Percentiles rank a stretch among this genome's conserved stretches.
Conservation (phyloP, 2,329 filamentous ascomycete species). For the Sporothrix luriei region DNA sequence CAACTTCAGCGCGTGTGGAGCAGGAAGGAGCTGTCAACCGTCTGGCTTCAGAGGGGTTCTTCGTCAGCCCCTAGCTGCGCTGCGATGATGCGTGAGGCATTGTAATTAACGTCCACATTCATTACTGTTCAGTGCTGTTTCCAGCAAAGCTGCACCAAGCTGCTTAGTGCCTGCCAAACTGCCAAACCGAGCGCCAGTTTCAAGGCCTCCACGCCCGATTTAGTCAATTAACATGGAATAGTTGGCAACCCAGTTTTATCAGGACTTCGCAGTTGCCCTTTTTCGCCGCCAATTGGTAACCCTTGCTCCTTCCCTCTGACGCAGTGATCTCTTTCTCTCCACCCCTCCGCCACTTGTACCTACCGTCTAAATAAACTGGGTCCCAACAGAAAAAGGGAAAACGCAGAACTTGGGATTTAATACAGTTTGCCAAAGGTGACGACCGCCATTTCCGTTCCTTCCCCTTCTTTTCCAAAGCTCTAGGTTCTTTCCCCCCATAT, state of each 20-base stretch:
- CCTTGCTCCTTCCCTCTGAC: not conserved
- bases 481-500: not conserved
- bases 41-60: conserved; percentile 10
- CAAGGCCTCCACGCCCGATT: no score
- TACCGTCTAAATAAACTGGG: conserved; percentile 21
- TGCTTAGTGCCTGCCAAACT: not conserved
- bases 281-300: not conserved
- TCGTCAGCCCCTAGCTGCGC: not conserved
- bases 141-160: not conserved
- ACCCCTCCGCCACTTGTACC: not conserved
- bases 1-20: conserved; percentile 1
- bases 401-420: conserved; percentile 24
- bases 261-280: not conserved
- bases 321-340: not conserved
- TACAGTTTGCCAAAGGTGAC: conserved; percentile 17
- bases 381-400: conserved; percentile 26
- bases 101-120: no score
- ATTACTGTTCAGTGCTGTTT: not conserved
- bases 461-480: not conserved
- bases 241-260: not conserved
- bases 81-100: no score
- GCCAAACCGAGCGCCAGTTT: no score
- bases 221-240: not conserved
- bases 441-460: conserved; percentile 22
- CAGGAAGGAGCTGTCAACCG: conserved; percentile 12